phyloP scores from a whole-genome alignment of 2,329 filamentous ascomycete species.

The Sclerotinia borealis region DNA sequence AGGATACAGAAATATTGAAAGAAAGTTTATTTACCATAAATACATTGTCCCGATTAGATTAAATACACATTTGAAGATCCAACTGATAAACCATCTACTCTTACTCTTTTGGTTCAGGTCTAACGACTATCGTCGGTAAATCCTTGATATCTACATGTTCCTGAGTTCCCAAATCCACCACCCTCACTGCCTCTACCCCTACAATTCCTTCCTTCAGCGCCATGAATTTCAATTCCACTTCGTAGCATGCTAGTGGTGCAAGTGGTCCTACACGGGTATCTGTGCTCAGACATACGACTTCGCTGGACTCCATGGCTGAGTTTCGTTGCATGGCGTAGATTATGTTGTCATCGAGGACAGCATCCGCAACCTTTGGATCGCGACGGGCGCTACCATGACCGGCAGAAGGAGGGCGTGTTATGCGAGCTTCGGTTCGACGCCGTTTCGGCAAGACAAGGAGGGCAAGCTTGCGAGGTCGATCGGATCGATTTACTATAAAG shows the following conservation, averaged over 20 bases:
- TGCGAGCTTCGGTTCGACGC: conserved; percentile 48
- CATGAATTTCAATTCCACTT: conserved; percentile 66
- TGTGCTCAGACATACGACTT: conserved; percentile 69
- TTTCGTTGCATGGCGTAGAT: conserved; percentile 66
- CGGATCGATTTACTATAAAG: conserved; percentile 68
- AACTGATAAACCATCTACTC: neutral
- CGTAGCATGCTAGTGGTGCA: conserved; percentile 65
- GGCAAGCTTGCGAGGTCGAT: conserved; percentile 59
- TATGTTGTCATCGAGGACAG: conserved; percentile 65
- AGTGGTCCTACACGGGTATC: conserved; percentile 70
- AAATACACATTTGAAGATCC: neutral
- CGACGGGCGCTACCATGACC: conserved; percentile 33
- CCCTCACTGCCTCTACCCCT: conserved; percentile 63
- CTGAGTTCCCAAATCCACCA: conserved; percentile 67
- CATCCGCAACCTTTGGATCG: conserved; percentile 47
- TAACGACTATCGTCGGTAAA: conserved; percentile 60
- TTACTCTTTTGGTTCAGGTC: conserved; percentile 1
- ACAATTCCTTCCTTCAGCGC: conserved; percentile 61
- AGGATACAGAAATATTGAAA: neutral
- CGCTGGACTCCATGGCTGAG: conserved; percentile 55
- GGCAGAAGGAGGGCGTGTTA: conserved; percentile 43
- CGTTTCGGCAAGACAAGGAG: conserved; percentile 62
- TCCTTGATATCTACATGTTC: conserved; percentile 74
- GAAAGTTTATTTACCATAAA: neutral
- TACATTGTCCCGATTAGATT: neutral